phyloP scores from a whole-genome alignment of 208 protist genomes.

The Leishmania tropica region DNA sequence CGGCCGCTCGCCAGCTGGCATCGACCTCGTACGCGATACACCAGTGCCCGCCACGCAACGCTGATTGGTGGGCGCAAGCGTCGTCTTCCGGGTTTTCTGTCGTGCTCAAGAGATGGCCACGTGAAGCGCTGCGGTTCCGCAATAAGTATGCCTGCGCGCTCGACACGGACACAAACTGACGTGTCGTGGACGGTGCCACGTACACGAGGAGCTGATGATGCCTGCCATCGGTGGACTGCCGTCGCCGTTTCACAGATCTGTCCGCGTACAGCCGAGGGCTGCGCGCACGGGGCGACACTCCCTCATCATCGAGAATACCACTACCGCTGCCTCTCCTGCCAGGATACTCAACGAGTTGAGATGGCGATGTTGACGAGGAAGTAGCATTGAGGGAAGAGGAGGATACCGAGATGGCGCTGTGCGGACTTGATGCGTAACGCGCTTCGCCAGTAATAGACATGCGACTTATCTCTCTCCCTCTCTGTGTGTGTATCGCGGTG shows the following conservation, averaged over 20 bases:
- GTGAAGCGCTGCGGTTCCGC: not conserved
- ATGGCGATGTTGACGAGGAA: not conserved
- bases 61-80: not conserved
- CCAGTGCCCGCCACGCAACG: constrained; percentile 22
- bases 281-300: not conserved
- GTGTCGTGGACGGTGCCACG: constrained; percentile 15
- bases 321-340: not conserved
- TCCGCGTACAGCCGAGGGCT: not conserved
- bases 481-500: not conserved
- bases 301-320: not conserved
- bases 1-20: not conserved
- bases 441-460: not conserved
- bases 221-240: not conserved
- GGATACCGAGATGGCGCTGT: constrained; percentile 22
- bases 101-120: not conserved
- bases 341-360: not conserved
- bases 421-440: constrained; percentile 8
- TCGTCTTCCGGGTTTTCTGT: not conserved
- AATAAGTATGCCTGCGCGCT: constrained; percentile 9
- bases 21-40: constrained; percentile 16
- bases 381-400: constrained; percentile 8
- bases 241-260: not conserved
- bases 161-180: constrained; percentile 23
- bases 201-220: constrained; percentile 7
- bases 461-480: not conserved